A percentile compares a stretch with the other conserved stretches of the same genome.
Evolutionary conservation across 1,139 yeast species (phyloP).

Genomic region (Suhomyces atakaporum): DNA sequence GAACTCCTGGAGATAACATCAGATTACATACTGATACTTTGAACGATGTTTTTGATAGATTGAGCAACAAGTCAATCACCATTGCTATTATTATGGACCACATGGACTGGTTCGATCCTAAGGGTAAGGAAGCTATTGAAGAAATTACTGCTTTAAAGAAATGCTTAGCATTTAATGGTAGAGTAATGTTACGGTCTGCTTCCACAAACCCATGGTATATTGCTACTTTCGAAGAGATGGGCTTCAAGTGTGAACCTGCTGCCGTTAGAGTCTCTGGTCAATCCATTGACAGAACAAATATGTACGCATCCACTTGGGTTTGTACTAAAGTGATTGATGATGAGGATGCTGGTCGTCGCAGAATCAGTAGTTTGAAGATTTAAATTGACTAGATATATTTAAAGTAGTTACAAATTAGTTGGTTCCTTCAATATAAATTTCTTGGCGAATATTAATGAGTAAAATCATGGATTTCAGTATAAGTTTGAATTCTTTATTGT

Average conservation of each 20-base stretch:
- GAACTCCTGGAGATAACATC: slow-evolving; percentile 59
- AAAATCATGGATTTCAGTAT: too few relatives aligned
- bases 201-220: slow-evolving; percentile 79
- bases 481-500: too few relatives aligned
- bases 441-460: too few relatives aligned
- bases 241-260: slow-evolving; percentile 68
- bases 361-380: slow-evolving; percentile 45
- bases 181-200: slow-evolving; percentile 78
- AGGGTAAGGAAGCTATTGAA: slow-evolving; percentile 59
- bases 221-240: slow-evolving; percentile 61
- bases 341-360: slow-evolving; percentile 28
- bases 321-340: slow-evolving; percentile 52
- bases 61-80: slow-evolving; percentile 62
- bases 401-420: not conserved
- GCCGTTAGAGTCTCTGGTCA: slow-evolving; percentile 63
- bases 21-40: slow-evolving; percentile 80
- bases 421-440: not conserved
- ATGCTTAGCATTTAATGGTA: slow-evolving; percentile 67
- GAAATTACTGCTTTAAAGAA: slow-evolving; percentile 67
- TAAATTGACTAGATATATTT: slow-evolving; percentile 20
- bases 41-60: slow-evolving; percentile 70
- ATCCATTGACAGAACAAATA: slow-evolving; percentile 76
- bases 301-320: slow-evolving; percentile 90
- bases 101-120: slow-evolving; percentile 86
- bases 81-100: slow-evolving; percentile 88